Evolutionary conservation across 306 rosid genomes (phyloP).

Genomic region (Albizia julibrissin): DNA sequence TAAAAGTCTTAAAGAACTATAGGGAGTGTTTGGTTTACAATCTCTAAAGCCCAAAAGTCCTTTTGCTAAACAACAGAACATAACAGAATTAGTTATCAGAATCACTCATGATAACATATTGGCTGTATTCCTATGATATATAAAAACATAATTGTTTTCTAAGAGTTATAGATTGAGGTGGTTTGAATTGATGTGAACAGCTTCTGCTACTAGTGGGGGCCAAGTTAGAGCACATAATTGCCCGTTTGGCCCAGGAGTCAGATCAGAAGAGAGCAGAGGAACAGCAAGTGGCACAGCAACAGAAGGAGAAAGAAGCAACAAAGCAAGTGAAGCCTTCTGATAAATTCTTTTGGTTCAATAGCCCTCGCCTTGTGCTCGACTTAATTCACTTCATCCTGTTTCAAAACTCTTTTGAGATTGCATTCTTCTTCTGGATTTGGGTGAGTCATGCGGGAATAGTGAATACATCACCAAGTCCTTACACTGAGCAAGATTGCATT

Average conservation of each 20-base stretch:
- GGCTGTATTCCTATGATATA: background rate
- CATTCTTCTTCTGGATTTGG: constrained; percentile 95
- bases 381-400: constrained; percentile 92
- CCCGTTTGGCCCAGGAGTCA: constrained; percentile 64
- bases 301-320: background rate
- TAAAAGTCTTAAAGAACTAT: background rate
- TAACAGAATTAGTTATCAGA: background rate
- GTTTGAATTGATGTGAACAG: constrained; percentile 44
- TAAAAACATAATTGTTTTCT: background rate
- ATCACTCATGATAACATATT: background rate
- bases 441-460: constrained; percentile 34
- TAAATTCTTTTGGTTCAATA: constrained; percentile 72
- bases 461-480: background rate
- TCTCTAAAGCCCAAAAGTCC: background rate
- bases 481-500: background rate
- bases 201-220: constrained; percentile 91
- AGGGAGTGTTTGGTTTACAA: background rate
- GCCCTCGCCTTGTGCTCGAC: constrained; percentile 59
- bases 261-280: constrained; percentile 17
- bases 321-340: constrained; percentile 70
- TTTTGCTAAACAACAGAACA: background rate
- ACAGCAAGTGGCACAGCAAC: constrained; percentile 20
- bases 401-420: constrained; percentile 91
- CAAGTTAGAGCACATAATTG: constrained; percentile 81
- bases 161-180: background rate